Percentiles rank a stretch among this genome's conserved stretches.
Conservation (phyloP, 2,329 filamentous ascomycete genomes). For the Neocatenulostroma microsporum region DNA sequence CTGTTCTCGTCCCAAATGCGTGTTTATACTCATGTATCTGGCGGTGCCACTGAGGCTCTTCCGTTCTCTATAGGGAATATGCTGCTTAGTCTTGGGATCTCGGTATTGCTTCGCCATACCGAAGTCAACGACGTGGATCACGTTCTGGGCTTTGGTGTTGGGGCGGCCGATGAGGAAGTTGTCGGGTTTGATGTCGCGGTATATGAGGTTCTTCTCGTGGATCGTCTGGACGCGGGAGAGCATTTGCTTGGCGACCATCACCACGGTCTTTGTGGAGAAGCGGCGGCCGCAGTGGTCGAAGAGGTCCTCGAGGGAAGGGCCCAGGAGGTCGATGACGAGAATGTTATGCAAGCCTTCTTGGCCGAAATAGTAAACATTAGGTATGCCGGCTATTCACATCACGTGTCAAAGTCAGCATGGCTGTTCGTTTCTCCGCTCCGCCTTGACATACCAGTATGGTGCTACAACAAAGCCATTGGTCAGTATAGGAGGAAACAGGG, state of each 20-base stretch:
- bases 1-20: conserved; percentile 88
- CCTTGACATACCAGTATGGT: too few relatives aligned
- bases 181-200: conserved; percentile 99
- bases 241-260: conserved; percentile 92
- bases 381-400: conserved; percentile 72
- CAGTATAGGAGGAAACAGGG: too few relatives aligned
- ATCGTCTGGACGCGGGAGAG: conserved; percentile 99
- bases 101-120: conserved; percentile 99
- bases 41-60: conserved; percentile 99
- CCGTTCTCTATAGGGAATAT: conserved; percentile 99
- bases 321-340: conserved; percentile 96
- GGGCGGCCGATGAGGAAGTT: conserved; percentile 99
- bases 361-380: conserved; percentile 98
- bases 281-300: conserved; percentile 99
- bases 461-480: too few relatives aligned
- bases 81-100: conserved; percentile 99
- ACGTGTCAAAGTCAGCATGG: background rate
- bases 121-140: conserved; percentile 99
- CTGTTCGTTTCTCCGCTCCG: background rate
- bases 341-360: conserved; percentile 99
- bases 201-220: conserved; percentile 98
- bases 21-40: conserved; percentile 98
- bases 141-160: conserved; percentile 98
- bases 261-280: conserved; percentile 96
- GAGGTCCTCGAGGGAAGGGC: conserved; percentile 89